Conservation (phyloP, 176 grass and related monocot genomes). For the Panicum miliaceum region DNA sequence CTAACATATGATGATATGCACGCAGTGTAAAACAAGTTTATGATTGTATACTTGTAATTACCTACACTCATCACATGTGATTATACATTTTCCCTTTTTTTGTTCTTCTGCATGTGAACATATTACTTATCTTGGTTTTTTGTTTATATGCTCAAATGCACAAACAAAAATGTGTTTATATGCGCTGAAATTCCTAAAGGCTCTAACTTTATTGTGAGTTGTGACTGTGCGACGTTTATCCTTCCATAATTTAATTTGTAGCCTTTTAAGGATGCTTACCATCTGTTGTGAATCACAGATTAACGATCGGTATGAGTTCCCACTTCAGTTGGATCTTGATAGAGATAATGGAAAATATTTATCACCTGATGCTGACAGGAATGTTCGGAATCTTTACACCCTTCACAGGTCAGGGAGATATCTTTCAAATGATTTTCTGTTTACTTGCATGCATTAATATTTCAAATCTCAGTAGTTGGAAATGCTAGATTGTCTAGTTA, state of each 20-base stretch:
- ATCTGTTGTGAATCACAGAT: constrained; percentile 68
- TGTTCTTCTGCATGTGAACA: not conserved
- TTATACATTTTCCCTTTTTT: not conserved
- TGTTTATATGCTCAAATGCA: not conserved
- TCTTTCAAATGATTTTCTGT: not conserved
- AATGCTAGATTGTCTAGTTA: not conserved
- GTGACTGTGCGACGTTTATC: not conserved
- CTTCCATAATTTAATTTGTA: not conserved
- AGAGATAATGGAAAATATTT: constrained; percentile 90
- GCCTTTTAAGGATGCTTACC: constrained; percentile 35
- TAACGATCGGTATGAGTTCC: constrained; percentile 99
- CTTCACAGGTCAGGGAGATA: constrained; percentile 77
- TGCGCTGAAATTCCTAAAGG: not conserved
- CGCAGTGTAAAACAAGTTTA: not conserved
- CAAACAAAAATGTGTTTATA: constrained; percentile 10
- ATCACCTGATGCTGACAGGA: constrained; percentile 95
- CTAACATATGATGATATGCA: too few relatives aligned
- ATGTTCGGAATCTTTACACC: constrained; percentile 91
- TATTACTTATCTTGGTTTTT: not conserved
- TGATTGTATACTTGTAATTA: not conserved
- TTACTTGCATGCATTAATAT: constrained; percentile 15
- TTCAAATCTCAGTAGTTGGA: constrained; percentile 18
- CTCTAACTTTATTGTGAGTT: not conserved
- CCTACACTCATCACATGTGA: not conserved
- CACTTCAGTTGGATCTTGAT: constrained; percentile 98